These are phyloP conservation scores for Mycena polygramma DNA, from an alignment of 768 basidiomycete species.

Conservation along the genomic window DNA sequence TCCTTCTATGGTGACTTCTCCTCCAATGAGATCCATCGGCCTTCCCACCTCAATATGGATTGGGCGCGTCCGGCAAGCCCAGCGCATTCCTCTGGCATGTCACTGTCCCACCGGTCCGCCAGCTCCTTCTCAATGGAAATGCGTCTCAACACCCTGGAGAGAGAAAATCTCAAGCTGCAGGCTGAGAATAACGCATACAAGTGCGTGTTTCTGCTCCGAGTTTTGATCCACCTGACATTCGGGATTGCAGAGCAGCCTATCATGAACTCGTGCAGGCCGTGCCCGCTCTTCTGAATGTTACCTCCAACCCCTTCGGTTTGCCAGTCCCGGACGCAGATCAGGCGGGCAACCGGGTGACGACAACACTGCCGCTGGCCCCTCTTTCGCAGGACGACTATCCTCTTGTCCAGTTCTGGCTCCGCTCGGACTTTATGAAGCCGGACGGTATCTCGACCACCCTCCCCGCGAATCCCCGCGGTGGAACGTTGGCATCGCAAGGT, in stretches of 20 bases:
- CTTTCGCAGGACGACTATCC: background rate
- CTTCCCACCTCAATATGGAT: background rate
- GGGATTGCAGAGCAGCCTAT: conserved; percentile 1
- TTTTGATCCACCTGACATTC: background rate
- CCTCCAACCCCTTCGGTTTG: conserved; percentile 20
- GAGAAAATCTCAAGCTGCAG: background rate
- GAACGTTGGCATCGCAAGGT: background rate
- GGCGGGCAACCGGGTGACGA: too few species aligned
- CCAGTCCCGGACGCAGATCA: background rate
- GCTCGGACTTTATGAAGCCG: background rate
- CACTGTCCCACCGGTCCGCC: background rate
- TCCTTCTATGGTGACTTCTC: background rate
- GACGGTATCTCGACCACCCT: background rate
- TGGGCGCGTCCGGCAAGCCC: conserved; percentile 10
- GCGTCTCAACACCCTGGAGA: background rate
- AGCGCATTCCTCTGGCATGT: background rate
- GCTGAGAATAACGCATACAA: background rate
- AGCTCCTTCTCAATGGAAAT: background rate
- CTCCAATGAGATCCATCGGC: background rate
- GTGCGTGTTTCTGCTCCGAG: background rate
- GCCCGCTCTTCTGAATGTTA: background rate
- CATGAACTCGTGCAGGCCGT: conserved; percentile 20
- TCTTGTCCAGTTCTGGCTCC: background rate
- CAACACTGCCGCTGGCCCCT: too few species aligned
- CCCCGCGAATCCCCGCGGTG: background rate